A percentile compares a stretch with the other conserved stretches of the same genome.
Conservation (phyloP, 2,329 filamentous ascomycete species). For the Sphaceloma murrayae region DNA sequence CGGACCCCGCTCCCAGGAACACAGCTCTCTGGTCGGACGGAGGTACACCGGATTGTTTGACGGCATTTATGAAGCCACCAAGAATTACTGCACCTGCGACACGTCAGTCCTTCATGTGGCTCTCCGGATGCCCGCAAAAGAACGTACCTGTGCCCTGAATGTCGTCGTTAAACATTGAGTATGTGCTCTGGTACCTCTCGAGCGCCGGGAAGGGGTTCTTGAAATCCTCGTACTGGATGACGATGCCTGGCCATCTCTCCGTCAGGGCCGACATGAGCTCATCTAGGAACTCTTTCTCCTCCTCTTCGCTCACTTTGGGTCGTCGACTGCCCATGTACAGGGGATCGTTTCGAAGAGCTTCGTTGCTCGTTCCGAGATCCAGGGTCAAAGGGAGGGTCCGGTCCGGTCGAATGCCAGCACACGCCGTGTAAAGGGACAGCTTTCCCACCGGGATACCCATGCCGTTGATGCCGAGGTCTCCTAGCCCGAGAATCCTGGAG, state of each 20-base stretch:
- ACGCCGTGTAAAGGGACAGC: slow-evolving; percentile 86
- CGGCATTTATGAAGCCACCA: slow-evolving; percentile 64
- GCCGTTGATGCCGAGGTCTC: slow-evolving; percentile 91
- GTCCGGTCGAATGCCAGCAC: slow-evolving; percentile 83
- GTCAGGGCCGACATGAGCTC: slow-evolving; percentile 91
- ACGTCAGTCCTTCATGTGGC: neutral
- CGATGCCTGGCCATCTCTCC: slow-evolving; percentile 62
- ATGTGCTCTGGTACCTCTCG: slow-evolving; percentile 74
- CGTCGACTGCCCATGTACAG: slow-evolving; percentile 85
- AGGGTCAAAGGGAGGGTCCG: slow-evolving; percentile 53
- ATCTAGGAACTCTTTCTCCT: slow-evolving; percentile 87
- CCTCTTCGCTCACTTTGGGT: slow-evolving; percentile 65
- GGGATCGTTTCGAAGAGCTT: slow-evolving; percentile 61
- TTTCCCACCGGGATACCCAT: slow-evolving; percentile 98
- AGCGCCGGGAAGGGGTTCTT: slow-evolving; percentile 95
- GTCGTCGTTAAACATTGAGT: slow-evolving; percentile 98
- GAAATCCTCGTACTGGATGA: slow-evolving; percentile 94
- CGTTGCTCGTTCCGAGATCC: slow-evolving; percentile 55
- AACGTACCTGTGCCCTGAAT: slow-evolving; percentile 58
- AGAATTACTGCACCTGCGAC: slow-evolving; percentile 83
- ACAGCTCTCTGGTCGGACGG: slow-evolving; percentile 86
- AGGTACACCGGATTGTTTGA: slow-evolving; percentile 76
- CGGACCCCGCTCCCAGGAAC: slow-evolving; percentile 91
- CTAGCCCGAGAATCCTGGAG: slow-evolving; percentile 82
- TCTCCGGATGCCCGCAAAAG: neutral